Base-by-base conservation (phyloP, 2,329 filamentous ascomycete species). In the Cladosporium sp. region DNA sequence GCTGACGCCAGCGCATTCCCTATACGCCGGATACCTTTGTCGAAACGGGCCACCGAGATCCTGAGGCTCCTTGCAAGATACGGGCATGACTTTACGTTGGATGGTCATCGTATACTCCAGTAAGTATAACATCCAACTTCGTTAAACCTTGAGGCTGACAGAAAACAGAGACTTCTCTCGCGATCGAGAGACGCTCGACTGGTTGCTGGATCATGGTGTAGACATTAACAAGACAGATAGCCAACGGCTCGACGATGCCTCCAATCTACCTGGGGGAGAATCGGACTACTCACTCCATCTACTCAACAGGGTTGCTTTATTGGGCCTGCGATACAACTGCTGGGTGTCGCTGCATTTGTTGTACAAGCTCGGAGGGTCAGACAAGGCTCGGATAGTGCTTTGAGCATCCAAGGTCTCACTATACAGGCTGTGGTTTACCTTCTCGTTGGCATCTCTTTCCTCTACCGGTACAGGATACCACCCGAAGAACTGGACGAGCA, bases 121-220 rank as follows among this genome's bases (percentile, higher is more conserved):
- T 59, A 1, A 14, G 36, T 59, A 36, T 30, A 6, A 30, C 28
- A 30, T 30, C 28, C 4, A 30, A 30, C 1, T 30, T 6, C 4
- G 6, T 30, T 30, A 3, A 6, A 6, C 6, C 28, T 30, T 6
- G 4, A 55, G 28, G 10, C 44, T 38, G 4, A 21, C 24, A 51
- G 49, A 11, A 11, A 10, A 3, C 32, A 34, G 62, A 59, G 54
- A 68, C 26, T 68, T 65, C 38, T 55, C 59, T 2, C n/a, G 60
- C 11, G 63, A 66, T 7, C 65, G 36, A 12, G 55, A 62, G 3
- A 67, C 49, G n/a, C 57, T 70, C 34, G 67, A 70, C 34, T 68
- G 64, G 59, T n/a, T 68, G 26, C 65, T 70, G 14, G 68, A 68
- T n/a, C 67, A 52, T 28, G 65, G 68, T 21, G 65, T 57, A 32